Conservation (phyloP, 139 green algal genomes). For the Raphidocelis subcapitata region DNA sequence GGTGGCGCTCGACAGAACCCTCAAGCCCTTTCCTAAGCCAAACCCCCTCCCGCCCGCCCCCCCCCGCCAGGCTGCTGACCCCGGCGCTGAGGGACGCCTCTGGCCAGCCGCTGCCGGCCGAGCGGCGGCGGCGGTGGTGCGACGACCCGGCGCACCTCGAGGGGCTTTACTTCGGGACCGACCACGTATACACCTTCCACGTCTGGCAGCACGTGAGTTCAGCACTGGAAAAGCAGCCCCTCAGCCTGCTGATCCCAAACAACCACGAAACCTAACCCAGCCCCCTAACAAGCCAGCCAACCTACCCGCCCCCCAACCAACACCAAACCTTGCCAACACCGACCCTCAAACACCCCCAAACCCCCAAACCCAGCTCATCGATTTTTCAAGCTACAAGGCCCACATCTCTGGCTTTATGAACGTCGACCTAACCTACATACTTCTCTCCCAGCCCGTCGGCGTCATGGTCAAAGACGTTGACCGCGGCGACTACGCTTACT, state of each 20-base stretch:
- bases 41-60: too few relatives aligned
- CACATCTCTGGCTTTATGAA: background rate
- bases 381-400: slow-evolving; percentile 9
- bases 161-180: background rate
- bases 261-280: too few relatives aligned
- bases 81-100: background rate
- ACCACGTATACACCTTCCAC: slow-evolving; percentile 22
- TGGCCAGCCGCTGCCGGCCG: background rate
- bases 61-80: background rate
- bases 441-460: too few relatives aligned
- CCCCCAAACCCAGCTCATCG: background rate
- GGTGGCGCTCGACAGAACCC: too few relatives aligned
- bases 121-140: slow-evolving; percentile 6
- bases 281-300: too few relatives aligned
- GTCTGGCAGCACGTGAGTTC: slow-evolving; percentile 12
- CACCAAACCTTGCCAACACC: too few relatives aligned
- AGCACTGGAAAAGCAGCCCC: too few relatives aligned
- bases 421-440: slow-evolving; percentile 1
- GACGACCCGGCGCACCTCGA: slow-evolving; percentile 3
- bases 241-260: too few relatives aligned
- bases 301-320: too few relatives aligned
- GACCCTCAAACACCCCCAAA: too few relatives aligned
- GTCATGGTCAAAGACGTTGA: too few relatives aligned
- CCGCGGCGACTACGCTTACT: too few relatives aligned
- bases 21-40: background rate